A percentile compares a stretch with the other conserved stretches of the same genome.
Conservation (phyloP, 1,284 basidiomycete species). For the Cerrena zonata region DNA sequence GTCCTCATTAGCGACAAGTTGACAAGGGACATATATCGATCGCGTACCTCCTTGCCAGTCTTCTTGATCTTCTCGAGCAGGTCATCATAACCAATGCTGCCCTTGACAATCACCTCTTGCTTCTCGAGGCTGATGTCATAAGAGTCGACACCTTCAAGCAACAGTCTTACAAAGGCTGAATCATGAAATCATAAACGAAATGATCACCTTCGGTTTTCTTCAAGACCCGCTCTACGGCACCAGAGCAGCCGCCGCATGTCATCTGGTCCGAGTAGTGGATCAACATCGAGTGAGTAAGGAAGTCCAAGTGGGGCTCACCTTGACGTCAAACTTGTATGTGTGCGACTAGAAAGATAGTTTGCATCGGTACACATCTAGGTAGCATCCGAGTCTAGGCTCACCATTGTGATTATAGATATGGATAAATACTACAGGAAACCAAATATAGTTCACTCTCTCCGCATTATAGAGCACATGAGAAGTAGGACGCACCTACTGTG, state of each 20-base stretch:
- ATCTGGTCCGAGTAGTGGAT: constrained; percentile 43
- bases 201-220: constrained; percentile 59
- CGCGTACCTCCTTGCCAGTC: constrained; percentile 73
- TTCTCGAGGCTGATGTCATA: constrained; percentile 62
- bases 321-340: constrained; percentile 37
- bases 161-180: too few relatives aligned
- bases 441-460: not conserved
- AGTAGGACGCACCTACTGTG: not conserved
- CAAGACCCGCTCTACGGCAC: constrained; percentile 70
- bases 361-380: not conserved
- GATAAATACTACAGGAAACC: constrained; percentile 4
- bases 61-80: constrained; percentile 75
- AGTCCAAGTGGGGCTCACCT: constrained; percentile 22
- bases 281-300: constrained; percentile 3
- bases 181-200: not conserved
- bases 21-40: constrained; percentile 1
- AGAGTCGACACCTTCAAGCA: constrained; percentile 42
- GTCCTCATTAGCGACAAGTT: not conserved
- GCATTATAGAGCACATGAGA: not conserved
- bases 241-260: constrained; percentile 79
- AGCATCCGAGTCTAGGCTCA: constrained; percentile 4
- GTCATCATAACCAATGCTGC: constrained; percentile 57
- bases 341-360: constrained; percentile 12
- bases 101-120: constrained; percentile 69
- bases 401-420: constrained; percentile 4